Evolutionary conservation across 208 protist genomes (phyloP).

Genomic region (Porcisia deanei): DNA sequence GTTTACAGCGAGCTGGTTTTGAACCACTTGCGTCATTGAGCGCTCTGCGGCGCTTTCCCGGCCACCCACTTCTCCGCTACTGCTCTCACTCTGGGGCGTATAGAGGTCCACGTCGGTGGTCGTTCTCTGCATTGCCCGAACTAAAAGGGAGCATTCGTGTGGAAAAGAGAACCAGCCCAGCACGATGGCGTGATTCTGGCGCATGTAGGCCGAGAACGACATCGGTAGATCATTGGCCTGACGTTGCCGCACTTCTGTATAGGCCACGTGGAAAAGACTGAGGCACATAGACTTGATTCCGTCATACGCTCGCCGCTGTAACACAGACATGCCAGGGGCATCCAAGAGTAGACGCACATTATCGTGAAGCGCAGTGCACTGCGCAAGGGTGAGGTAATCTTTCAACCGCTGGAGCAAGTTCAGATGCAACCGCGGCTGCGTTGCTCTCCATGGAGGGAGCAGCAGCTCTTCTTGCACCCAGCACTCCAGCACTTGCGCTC

Average conservation of each 20-base stretch:
- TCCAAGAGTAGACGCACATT: conserved; percentile 55
- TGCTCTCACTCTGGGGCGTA: neutral
- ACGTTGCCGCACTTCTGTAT: conserved; percentile 77
- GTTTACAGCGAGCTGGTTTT: conserved; percentile 5
- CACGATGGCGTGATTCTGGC: conserved; percentile 38
- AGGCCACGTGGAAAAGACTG: conserved; percentile 72
- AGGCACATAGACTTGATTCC: conserved; percentile 67
- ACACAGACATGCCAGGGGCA: conserved; percentile 63
- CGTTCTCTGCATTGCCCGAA: neutral
- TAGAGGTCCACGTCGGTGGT: neutral
- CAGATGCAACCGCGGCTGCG: conserved; percentile 48
- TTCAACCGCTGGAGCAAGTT: conserved; percentile 67
- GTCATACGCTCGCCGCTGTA: conserved; percentile 82
- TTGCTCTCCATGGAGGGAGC: conserved; percentile 46
- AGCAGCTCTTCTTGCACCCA: conserved; percentile 68
- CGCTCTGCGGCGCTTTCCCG: neutral
- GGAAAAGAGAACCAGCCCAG: conserved; percentile 63
- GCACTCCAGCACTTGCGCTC: conserved; percentile 24
- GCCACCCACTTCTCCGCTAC: neutral
- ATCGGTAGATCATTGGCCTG: conserved; percentile 12
- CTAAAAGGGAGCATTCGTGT: conserved; percentile 48
- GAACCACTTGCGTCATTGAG: conserved; percentile 4
- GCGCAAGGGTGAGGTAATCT: conserved; percentile 52
- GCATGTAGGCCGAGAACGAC: conserved; percentile 62
- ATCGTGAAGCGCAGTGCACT: conserved; percentile 43